A percentile compares a stretch with the other conserved stretches of the same genome.
Conservation (phyloP, 306 rosid genomes). For the Lithocarpus polystachyus region DNA sequence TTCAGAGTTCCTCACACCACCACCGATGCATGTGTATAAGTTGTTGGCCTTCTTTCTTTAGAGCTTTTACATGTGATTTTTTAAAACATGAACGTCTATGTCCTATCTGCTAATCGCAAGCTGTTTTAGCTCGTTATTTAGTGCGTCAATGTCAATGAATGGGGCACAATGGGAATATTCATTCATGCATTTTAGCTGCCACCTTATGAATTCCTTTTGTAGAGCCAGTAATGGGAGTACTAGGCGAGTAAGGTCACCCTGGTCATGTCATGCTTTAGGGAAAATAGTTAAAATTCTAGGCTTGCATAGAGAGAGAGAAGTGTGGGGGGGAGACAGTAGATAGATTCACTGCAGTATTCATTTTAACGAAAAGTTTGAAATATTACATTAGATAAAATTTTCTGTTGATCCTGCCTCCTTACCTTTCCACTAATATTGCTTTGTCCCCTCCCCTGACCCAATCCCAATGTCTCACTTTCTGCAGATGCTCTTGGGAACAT, state of each 20-base stretch:
- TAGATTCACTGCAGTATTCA: constrained; percentile 8
- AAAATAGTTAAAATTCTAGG: neutral
- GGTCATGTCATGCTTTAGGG: neutral
- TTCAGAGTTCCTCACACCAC: neutral
- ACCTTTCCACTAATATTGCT: neutral
- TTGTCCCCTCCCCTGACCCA: constrained; percentile 17
- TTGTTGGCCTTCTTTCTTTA: neutral
- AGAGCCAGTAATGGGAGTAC: neutral
- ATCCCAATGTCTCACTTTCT: constrained; percentile 39
- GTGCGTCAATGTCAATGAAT: neutral
- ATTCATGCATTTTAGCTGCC: neutral
- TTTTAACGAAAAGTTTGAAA: neutral
- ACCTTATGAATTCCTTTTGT: neutral
- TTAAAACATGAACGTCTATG: neutral
- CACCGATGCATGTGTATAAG: neutral
- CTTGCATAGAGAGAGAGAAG: neutral
- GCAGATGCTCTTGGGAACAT: constrained; percentile 11
- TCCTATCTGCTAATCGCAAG: neutral
- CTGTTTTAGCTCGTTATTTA: neutral
- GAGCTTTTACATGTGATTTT: neutral
- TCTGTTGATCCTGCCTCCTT: constrained; percentile 15
- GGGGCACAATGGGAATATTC: neutral
- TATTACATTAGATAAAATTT: constrained; percentile 16
- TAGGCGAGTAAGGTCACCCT: neutral
- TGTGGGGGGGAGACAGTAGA: neutral